Evolutionary conservation across 2,329 filamentous ascomycete genomes (phyloP).

Genomic region (Neonectria coccinea): DNA sequence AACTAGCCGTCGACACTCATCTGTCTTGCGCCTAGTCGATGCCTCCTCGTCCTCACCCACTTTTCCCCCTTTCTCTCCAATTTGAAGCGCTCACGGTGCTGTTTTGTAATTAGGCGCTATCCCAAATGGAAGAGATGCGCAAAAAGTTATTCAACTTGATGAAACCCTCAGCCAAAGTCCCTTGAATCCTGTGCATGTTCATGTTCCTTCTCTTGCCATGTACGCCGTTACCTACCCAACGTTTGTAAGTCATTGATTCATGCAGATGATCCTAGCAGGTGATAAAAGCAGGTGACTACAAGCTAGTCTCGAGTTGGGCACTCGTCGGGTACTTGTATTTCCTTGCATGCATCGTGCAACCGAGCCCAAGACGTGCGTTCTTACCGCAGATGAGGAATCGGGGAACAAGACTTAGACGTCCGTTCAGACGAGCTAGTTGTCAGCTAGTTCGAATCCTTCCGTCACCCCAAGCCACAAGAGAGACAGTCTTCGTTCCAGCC

Average conservation of each 20-base stretch:
- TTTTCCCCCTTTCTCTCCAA: slow-evolving; percentile 27
- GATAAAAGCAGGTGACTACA: background rate
- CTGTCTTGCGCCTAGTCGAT: slow-evolving; percentile 26
- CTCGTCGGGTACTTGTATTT: slow-evolving; percentile 39
- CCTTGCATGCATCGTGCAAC: slow-evolving; percentile 31
- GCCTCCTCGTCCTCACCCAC: slow-evolving; percentile 9
- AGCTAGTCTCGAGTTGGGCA: slow-evolving; percentile 32
- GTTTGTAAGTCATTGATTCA: slow-evolving; percentile 1
- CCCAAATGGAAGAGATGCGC: slow-evolving; percentile 37
- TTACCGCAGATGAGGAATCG: slow-evolving; percentile 37
- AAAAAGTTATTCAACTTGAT: slow-evolving; percentile 43
- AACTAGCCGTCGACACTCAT: background rate
- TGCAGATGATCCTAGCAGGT: background rate
- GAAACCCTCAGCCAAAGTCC: slow-evolving; percentile 10
- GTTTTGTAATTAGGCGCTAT: slow-evolving; percentile 46
- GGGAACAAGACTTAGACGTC: slow-evolving; percentile 26
- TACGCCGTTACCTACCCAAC: background rate
- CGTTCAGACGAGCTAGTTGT: slow-evolving; percentile 13
- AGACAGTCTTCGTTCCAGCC: background rate
- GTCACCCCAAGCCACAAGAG: background rate
- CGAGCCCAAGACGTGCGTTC: slow-evolving; percentile 30
- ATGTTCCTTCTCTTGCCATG: background rate
- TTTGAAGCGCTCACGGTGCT: slow-evolving; percentile 45
- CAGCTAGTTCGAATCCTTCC: slow-evolving; percentile 19
- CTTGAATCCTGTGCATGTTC: background rate